Evolutionary conservation across 2,329 filamentous ascomycete genomes (phyloP), one percentile per base, ranked within the genome.

Genomic region (Apiospora sp.): DNA sequence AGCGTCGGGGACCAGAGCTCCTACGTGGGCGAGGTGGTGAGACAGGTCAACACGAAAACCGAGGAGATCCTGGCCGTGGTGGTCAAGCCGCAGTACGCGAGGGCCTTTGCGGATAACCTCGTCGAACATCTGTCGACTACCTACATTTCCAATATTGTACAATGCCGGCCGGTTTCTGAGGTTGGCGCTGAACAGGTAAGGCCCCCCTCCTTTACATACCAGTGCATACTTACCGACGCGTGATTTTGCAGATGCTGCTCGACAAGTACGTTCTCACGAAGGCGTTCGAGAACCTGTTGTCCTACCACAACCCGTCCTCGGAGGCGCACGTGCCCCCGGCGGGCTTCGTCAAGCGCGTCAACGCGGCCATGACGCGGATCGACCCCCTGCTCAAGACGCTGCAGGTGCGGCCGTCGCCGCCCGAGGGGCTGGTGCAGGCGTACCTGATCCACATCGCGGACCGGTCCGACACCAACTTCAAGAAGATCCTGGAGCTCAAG

Each of bases 381-480:
- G 96, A 98, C 79, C 93, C 94, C 0, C 89, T 99, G 30, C 92
- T 99, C 78, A 99, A 99, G 84, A 98, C 96, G 2, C 89, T 99
- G 3, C 96, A 99, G 86, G 96, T 99, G 68, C 94, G 94, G 41
- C 91, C 95, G 2, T 94, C 93, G 5, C 96, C 96, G 0, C 93
- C 96, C 0, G 96, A 99, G 85, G 96, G 94, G 1, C 90, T 99
- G 4, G 95, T 99, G 0, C 96, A 98, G 84, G 96, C 96, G 46
- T 99, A 99, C 81, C 91, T 99, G 46, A 97, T 98, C 82, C 96
- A 98, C 84, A 96, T 99, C 76, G 95, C 91, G 76, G 96, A 99
- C 86, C 92, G 93, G 72, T 97, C 93, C 75, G 96, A 98, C 81
- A 90, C 91, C 78, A 99, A 99, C 84, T 99, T 99, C 89, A 92